Base-by-base conservation (phyloP, 2,329 filamentous ascomycete genomes). In the Niveomyces coronatus region DNA sequence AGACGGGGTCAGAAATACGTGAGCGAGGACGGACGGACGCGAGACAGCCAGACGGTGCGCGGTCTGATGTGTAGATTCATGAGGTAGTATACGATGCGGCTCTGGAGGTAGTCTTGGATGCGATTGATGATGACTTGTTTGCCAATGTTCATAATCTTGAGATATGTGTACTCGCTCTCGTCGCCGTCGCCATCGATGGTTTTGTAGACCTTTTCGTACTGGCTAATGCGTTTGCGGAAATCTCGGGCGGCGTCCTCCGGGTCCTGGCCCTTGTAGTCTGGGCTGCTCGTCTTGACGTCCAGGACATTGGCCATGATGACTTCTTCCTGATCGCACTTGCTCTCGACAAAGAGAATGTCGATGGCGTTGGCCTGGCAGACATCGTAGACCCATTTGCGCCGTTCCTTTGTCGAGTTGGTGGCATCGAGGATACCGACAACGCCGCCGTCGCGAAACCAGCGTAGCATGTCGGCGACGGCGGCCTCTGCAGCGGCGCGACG, bases 1-100 rank as follows among this genome's bases (percentile, higher is more conserved):
- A n/a, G n/a, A n/a, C n/a, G n/a, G n/a, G n/a, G n/a, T n/a, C n/a
- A n/a, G n/a, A n/a, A n/a, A n/a, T n/a, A n/a, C n/a, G n/a, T n/a
- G n/a, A n/a, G n/a, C n/a, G n/a, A n/a, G n/a, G 33, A 18, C 20
- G 23, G 33, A 71, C 79, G 62, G 68, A 89, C 85, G 46, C 91
- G 73, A 48, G 91, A 96, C 36, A 98, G 67, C 91, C 91, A 98
- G 48, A 98, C 94, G 4, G 87, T 94, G 40, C 91, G 78, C 14
- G 89, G 89, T 47, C 89, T 89, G 59, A 98, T 98, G 63, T 98
- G 91, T 27, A 98, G 71, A 57, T 96, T 98, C 80, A 96, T 95
- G 42, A 96, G 76, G 58, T 95, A 98, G 63, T 98, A 98, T 31
- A 98, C 89, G 31, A 98, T 81, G 41, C 91, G 81, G 58, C 86